A percentile compares a stretch with the other conserved stretches of the same genome.
Evolutionary conservation across 768 basidiomycete species (phyloP).

Genomic region (Kwoniella botswanensis): DNA sequence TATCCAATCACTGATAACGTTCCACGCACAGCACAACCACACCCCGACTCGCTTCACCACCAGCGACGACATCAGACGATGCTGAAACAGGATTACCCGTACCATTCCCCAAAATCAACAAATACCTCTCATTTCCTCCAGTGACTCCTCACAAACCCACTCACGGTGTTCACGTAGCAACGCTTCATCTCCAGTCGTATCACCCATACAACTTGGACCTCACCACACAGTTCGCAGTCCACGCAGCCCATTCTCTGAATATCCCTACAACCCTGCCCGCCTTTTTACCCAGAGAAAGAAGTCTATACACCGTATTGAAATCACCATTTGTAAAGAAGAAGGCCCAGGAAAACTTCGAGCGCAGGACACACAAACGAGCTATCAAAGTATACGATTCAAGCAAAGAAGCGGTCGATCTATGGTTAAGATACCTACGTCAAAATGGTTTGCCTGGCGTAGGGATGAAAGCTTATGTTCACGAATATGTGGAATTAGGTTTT

Average conservation of each 20-base stretch:
- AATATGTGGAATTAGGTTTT: slow-evolving; percentile 67
- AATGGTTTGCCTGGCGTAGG: slow-evolving; percentile 86
- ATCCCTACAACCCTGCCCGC: slow-evolving; percentile 60
- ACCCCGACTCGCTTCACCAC: slow-evolving; percentile 12
- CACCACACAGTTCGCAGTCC: slow-evolving; percentile 80
- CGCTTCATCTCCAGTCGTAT: slow-evolving; percentile 82
- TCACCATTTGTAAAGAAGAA: slow-evolving; percentile 93
- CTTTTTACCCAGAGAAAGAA: slow-evolving; percentile 61
- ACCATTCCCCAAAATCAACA: slow-evolving; percentile 17
- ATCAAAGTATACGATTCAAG: slow-evolving; percentile 93
- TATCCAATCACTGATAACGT: too few species aligned
- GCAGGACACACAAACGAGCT: slow-evolving; percentile 77
- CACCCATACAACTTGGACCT: slow-evolving; percentile 69
- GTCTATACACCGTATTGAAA: slow-evolving; percentile 82
- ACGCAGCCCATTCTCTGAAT: slow-evolving; percentile 85
- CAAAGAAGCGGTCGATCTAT: slow-evolving; percentile 74
- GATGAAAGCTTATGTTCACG: slow-evolving; percentile 79
- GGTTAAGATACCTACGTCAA: slow-evolving; percentile 75
- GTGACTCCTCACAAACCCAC: slow-evolving; percentile 7
- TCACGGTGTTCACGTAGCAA: slow-evolving; percentile 67
- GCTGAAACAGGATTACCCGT: slow-evolving; percentile 14
- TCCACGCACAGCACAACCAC: slow-evolving; percentile 2
- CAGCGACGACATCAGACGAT: slow-evolving; percentile 10
- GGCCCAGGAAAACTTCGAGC: slow-evolving; percentile 91
- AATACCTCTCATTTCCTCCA: slow-evolving; percentile 18